Evolutionary conservation across 306 rosid species (phyloP).

Genomic region (Heteromeles arbutifolia): DNA sequence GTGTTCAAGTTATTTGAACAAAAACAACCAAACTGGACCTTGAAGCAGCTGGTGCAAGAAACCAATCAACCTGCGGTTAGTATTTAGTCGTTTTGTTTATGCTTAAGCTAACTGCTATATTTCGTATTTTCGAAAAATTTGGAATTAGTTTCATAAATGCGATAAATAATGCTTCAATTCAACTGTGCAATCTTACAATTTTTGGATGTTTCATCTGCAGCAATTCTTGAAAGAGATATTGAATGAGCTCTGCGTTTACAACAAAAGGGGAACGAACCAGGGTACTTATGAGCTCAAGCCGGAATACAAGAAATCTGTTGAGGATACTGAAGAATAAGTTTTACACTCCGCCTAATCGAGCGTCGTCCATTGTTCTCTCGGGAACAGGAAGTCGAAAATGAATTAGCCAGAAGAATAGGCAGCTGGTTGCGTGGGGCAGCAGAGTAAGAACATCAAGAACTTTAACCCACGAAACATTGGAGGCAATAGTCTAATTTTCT

Average conservation of each 20-base stretch:
- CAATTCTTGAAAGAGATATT: conserved; percentile 98
- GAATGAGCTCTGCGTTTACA: conserved; percentile 90
- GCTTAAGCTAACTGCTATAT: neutral
- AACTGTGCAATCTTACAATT: neutral
- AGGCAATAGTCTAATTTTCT: neutral
- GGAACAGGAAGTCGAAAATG: conserved; percentile 2
- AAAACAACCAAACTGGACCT: conserved; percentile 97
- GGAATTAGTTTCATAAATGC: neutral
- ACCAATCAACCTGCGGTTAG: conserved; percentile 96
- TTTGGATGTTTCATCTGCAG: conserved; percentile 41
- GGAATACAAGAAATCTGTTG: conserved; percentile 90
- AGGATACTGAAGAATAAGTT: conserved; percentile 59
- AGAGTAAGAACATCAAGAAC: neutral
- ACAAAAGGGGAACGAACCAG: conserved; percentile 96
- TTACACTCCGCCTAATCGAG: neutral
- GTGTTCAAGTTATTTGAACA: conserved; percentile 89
- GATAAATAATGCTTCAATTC: no score
- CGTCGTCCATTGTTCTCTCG: neutral
- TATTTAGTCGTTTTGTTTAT: conserved; percentile 5
- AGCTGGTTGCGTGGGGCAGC: neutral
- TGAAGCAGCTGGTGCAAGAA: conserved; percentile 97
- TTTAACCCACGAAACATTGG: neutral
- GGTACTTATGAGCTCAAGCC: conserved; percentile 99
- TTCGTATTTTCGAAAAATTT: neutral
- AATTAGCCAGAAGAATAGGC: neutral